Conservation (phyloP, 257 asterid genomes). For the Jaltomata sinuosa region DNA sequence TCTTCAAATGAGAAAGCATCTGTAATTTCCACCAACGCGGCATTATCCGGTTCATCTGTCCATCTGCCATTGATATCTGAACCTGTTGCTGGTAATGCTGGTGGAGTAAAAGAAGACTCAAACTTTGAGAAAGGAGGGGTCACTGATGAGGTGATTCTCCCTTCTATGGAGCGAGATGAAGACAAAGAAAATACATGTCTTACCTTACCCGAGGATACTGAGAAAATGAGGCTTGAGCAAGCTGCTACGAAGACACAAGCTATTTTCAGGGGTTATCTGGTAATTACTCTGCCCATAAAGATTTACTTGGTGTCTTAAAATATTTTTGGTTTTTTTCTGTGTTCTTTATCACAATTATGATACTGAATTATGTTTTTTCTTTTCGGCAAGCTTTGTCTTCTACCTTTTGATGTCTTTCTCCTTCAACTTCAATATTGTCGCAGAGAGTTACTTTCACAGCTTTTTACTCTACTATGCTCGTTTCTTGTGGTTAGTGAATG, state of each 20-base stretch:
- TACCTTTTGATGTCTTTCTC: neutral
- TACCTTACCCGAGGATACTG: conserved; percentile 16
- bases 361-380: neutral
- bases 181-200: conserved; percentile 6
- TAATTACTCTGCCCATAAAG: conserved; percentile 5
- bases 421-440: neutral
- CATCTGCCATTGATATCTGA: conserved; percentile 23
- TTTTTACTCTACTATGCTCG: neutral
- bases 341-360: neutral
- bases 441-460: neutral
- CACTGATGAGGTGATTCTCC: conserved; percentile 11
- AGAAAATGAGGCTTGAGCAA: conserved; percentile 29
- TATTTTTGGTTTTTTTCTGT: neutral
- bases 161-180: conserved; percentile 20
- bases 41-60: conserved; percentile 16
- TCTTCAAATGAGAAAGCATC: conserved; percentile 33
- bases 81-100: conserved; percentile 11
- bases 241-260: conserved; percentile 52
- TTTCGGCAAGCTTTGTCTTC: neutral
- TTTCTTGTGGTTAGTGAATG: neutral
- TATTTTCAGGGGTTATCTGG: conserved; percentile 42
- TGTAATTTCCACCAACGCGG: conserved; percentile 23
- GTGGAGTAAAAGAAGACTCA: conserved; percentile 9
- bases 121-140: conserved; percentile 14
- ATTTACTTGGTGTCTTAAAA: neutral